Percentiles rank a stretch among this genome's conserved stretches.
Evolutionary conservation across 805 yeast species (phyloP).

Genomic region (Alloascoidea africana): DNA sequence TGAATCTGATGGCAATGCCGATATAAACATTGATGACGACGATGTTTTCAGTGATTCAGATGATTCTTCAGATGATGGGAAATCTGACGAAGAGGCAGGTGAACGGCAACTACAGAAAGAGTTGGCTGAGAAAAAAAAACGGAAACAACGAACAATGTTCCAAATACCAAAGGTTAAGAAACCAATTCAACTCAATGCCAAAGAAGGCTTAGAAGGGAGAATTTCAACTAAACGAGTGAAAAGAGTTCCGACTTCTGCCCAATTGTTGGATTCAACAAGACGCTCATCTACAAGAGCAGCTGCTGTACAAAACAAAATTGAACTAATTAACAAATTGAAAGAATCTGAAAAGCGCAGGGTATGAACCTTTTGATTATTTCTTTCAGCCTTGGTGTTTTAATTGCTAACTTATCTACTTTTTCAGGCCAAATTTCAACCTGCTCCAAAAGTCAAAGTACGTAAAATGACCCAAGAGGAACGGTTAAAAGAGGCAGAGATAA

Average conservation of each 20-base stretch:
- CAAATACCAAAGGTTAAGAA: conserved; percentile 20
- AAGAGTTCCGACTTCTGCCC: conserved; percentile 23
- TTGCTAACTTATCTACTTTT: neutral
- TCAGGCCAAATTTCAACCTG: conserved; percentile 4
- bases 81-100: conserved; percentile 47
- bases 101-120: conserved; percentile 42
- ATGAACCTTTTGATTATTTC: no score
- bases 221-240: conserved; percentile 12
- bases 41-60: conserved; percentile 34
- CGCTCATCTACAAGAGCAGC: conserved; percentile 67
- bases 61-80: conserved; percentile 27
- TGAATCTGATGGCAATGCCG: conserved; percentile 1
- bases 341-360: conserved; percentile 47
- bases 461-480: conserved; percentile 54
- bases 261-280: conserved; percentile 35
- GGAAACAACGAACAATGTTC: conserved; percentile 14
- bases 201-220: conserved; percentile 17
- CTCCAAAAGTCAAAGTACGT: conserved; percentile 10
- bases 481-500: conserved; percentile 70
- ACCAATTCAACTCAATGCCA: conserved; percentile 12
- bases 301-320: conserved; percentile 63
- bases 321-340: conserved; percentile 56
- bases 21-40: conserved; percentile 18
- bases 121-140: conserved; percentile 16
- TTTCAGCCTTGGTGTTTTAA: conserved; percentile 15